These are phyloP conservation scores for Pseudomassariella vexata DNA, from an alignment of 2,329 filamentous ascomycete genomes.

Conservation along the genomic window DNA sequence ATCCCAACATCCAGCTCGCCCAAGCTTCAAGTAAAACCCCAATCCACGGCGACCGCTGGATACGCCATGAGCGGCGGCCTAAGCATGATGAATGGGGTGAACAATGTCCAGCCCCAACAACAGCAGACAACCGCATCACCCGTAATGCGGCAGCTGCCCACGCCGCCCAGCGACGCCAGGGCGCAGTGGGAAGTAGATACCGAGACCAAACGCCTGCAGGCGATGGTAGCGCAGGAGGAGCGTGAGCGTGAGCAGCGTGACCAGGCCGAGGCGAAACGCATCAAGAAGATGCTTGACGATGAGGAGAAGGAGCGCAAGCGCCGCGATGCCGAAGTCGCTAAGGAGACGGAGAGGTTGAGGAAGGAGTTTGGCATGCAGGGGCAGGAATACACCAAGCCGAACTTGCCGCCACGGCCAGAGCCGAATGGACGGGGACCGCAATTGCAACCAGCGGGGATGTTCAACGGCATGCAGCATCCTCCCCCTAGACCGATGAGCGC, in stretches of 20 bases:
- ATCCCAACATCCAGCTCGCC: conserved; percentile 17
- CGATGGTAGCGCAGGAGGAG: conserved; percentile 47
- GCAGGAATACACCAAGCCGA: conserved; percentile 29
- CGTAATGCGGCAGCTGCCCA: conserved; percentile 18
- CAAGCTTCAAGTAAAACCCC: no score
- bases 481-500: conserved; percentile 44
- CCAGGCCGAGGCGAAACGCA: conserved; percentile 46
- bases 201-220: conserved; percentile 69
- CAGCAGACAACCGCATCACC: conserved; percentile 26
- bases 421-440: conserved; percentile 12
- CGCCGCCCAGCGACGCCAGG: conserved; percentile 18
- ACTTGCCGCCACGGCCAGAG: conserved; percentile 25
- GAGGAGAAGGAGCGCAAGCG: conserved; percentile 57
- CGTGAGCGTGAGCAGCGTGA: conserved; percentile 53
- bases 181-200: conserved; percentile 52
- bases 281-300: conserved; percentile 59
- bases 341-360: conserved; percentile 73
- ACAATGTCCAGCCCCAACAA: conserved; percentile 39
- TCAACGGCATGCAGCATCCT: conserved; percentile 9
- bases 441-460: conserved; percentile 19
- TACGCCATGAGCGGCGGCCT: conserved; percentile 37
- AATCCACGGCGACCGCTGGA: conserved; percentile 10
- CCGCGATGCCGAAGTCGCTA: conserved; percentile 58
- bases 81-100: no score
- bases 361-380: conserved; percentile 59